These are phyloP conservation scores for Podospora australis DNA, from an alignment of 495 filamentous ascomycete genomes.

Conservation along the genomic window DNA sequence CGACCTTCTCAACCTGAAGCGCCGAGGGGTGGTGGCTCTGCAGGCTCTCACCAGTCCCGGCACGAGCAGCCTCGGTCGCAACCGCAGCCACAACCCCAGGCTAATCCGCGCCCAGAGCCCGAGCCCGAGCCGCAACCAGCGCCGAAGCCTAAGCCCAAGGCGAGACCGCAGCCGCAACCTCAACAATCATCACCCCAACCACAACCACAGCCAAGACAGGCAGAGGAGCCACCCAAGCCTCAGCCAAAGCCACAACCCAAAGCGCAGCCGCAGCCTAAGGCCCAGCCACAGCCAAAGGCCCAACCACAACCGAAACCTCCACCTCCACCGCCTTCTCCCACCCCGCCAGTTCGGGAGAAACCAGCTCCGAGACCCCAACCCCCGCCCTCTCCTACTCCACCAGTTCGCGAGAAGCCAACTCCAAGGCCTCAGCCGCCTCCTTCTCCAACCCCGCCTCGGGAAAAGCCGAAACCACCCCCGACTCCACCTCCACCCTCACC, in stretches of 20 bases:
- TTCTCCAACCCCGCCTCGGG: conserved; percentile 9
- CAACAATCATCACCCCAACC: conserved; percentile 23
- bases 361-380: too few relatives aligned
- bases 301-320: conserved; percentile 12
- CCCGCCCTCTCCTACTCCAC: too few relatives aligned
- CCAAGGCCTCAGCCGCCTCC: conserved; percentile 6
- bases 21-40: conserved; percentile 20
- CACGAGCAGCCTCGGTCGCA: conserved; percentile 30
- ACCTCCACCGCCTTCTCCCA: background rate
- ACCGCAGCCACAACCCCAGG: conserved; percentile 14
- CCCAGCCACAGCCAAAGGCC: conserved; percentile 21
- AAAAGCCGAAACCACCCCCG: conserved; percentile 20
- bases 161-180: conserved; percentile 15
- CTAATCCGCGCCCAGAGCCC: conserved; percentile 6
- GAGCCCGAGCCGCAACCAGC: conserved; percentile 12
- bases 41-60: conserved; percentile 38
- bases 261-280: conserved; percentile 8
- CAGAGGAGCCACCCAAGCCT: conserved; percentile 1
- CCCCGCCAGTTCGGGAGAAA: too few relatives aligned
- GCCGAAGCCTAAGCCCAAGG: conserved; percentile 2
- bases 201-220: conserved; percentile 4
- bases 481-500: conserved; percentile 35
- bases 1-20: conserved; percentile 27
- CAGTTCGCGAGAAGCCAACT: too few relatives aligned
- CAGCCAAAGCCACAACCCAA: conserved; percentile 1